Percentiles rank a stretch among this genome's conserved stretches.
Conservation (phyloP, 208 protist genomes). For the Trypanosoma lewisi region DNA sequence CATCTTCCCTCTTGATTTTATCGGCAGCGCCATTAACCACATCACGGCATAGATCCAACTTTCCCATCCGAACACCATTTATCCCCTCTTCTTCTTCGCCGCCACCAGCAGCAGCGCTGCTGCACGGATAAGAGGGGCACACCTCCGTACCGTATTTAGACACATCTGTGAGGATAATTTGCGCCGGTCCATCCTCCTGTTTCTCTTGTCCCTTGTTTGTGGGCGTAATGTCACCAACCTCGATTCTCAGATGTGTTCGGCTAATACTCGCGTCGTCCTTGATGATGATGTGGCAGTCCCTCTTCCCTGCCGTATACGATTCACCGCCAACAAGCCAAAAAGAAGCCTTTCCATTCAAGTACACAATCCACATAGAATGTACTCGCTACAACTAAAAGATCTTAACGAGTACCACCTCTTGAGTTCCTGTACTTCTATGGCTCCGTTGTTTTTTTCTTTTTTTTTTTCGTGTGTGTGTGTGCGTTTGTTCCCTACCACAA, state of each 20-base stretch:
- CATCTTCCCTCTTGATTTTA: background rate
- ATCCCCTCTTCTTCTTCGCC: background rate
- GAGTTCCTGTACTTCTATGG: no score
- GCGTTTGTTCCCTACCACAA: no score
- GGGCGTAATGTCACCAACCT: conserved; percentile 24
- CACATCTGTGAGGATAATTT: conserved; percentile 60
- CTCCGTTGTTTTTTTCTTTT: no score
- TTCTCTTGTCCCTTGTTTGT: background rate
- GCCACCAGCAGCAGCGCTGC: background rate
- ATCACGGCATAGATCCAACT: conserved; percentile 5
- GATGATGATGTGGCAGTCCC: conserved; percentile 66
- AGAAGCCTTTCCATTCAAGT: conserved; percentile 42
- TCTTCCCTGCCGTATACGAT: conserved; percentile 59
- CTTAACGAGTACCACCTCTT: no score
- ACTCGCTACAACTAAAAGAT: no score
- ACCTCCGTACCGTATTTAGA: conserved; percentile 72
- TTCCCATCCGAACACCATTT: background rate
- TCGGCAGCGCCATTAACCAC: background rate
- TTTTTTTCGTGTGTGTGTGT: no score
- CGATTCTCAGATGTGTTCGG: conserved; percentile 62
- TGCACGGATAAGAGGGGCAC: conserved; percentile 8
- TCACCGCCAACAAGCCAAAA: conserved; percentile 66
- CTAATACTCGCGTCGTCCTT: conserved; percentile 78
- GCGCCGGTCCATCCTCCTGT: conserved; percentile 18
- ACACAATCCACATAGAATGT: conserved; percentile 80